A percentile compares a stretch with the other conserved stretches of the same genome.
Evolutionary conservation across 192 early-diverging fungal species (phyloP).

Genomic region (Funneliformis geosporum): DNA sequence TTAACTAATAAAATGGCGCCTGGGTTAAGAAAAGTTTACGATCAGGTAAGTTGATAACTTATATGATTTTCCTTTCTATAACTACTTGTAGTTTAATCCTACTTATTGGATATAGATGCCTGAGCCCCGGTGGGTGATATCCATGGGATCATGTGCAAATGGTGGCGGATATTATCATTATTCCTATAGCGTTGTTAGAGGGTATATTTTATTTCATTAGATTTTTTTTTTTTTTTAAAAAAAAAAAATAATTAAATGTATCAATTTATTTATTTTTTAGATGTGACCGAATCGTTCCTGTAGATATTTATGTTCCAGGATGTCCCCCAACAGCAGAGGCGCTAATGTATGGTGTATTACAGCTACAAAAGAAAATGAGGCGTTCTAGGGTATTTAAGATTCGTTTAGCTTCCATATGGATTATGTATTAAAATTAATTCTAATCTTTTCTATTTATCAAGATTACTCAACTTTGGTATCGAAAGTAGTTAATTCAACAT

Average conservation of each 20-base stretch:
- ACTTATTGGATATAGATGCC: conserved; percentile 68
- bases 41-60: conserved; percentile 46
- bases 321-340: conserved; percentile 98
- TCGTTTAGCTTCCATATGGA: not conserved
- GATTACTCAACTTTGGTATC: not conserved
- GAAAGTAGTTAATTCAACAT: not conserved
- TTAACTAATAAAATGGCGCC: conserved; percentile 98
- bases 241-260: not conserved
- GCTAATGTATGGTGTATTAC: conserved; percentile 93
- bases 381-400: conserved; percentile 46
- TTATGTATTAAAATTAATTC: not conserved
- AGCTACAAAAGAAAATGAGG: conserved; percentile 98
- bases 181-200: conserved; percentile 92
- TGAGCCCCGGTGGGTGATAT: conserved; percentile 97
- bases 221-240: not conserved
- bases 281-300: conserved; percentile 94
- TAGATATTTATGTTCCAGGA: conserved; percentile 95
- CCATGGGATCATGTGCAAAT: conserved; percentile 98
- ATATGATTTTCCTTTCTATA: no score
- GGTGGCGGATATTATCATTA: conserved; percentile 99
- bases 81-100: no score
- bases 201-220: not conserved
- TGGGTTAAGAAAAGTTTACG: conserved; percentile 60
- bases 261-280: conserved; percentile 35
- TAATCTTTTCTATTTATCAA: not conserved